Base-by-base conservation (phyloP, 768 basidiomycete genomes). In the Lactarius sanguifluus region DNA sequence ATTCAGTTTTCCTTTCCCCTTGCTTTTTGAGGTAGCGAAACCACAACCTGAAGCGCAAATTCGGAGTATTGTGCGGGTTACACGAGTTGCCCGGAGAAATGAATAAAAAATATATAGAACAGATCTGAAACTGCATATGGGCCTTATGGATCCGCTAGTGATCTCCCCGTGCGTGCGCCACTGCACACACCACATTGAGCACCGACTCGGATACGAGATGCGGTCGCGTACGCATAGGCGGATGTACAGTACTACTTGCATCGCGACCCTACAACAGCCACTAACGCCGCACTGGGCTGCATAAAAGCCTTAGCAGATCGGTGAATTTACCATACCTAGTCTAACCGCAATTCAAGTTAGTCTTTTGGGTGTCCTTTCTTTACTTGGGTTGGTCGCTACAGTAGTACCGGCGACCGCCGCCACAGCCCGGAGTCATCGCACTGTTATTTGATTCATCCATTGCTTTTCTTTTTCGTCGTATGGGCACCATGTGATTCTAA, bases 401-500 rank as follows among this genome's bases (percentile, higher is more conserved):
- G n/a, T 15, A 41, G 15, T 15, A 1, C 41, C 16, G 15, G 23
- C 50, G 23, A 52, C 23, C 23, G 6, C 50, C 50, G 50, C 50
- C 50, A 52, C 50, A 25, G 50, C 50, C 50, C 50, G 50, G 50
- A 52, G 50, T 25, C 25, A 52, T 25, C 50, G 50, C 50, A 52
- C 50, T 52, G 13, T 47, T 23, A 12, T 47, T 23, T 47, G 15
- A 12, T 47, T 50, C 36, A 38, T 10, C 47, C 12, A 50, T n/a
- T n/a, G n/a, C n/a, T n/a, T n/a, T n/a, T n/a, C n/a, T n/a, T n/a
- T n/a, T n/a, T 9, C n/a, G n/a, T 45, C 45, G 3, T 45, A n/a
- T 45, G 45, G n/a, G 23, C 5, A 25, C 25, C 50, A 52, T 52
- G 50, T 52, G 50, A 52, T 52, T 52, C 25, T 23, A 23, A 40